phyloP scores from a whole-genome alignment of 441 rosid genomes.

The Gossypium aridum region DNA sequence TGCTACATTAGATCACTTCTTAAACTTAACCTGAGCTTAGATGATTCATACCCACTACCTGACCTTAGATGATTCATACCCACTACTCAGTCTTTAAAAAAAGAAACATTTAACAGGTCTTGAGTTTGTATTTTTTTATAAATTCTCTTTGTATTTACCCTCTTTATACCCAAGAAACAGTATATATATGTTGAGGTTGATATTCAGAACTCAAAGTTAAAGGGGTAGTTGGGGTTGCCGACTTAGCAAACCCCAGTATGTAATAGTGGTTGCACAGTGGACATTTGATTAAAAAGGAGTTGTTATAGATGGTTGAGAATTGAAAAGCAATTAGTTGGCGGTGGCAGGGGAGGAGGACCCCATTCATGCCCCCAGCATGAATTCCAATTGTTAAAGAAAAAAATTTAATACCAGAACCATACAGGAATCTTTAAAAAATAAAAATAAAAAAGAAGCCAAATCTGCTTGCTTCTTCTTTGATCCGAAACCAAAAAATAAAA shows the following conservation, averaged over 20 bases:
- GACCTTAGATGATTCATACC: no score
- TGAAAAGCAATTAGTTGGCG: background rate
- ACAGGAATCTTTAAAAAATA: no score
- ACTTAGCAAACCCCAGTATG: background rate
- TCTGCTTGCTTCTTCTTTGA: background rate
- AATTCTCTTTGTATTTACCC: no score
- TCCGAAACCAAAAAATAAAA: background rate
- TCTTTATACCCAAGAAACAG: no score
- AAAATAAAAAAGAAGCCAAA: background rate
- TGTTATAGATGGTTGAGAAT: background rate
- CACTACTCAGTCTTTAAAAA: no score
- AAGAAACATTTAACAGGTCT: background rate
- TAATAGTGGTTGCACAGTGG: background rate
- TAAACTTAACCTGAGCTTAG: no score
- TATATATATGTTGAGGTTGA: background rate
- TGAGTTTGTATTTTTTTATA: background rate
- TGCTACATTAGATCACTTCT: no score
- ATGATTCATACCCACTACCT: no score
- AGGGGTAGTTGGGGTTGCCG: background rate
- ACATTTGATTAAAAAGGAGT: background rate
- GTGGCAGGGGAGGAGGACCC: background rate
- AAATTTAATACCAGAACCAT: no score
- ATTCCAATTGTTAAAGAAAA: background rate
- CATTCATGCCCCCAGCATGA: background rate
- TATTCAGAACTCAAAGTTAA: background rate